phyloP scores from a whole-genome alignment of 2,329 filamentous ascomycete species.

The Ophiosphaerella herpotricha region DNA sequence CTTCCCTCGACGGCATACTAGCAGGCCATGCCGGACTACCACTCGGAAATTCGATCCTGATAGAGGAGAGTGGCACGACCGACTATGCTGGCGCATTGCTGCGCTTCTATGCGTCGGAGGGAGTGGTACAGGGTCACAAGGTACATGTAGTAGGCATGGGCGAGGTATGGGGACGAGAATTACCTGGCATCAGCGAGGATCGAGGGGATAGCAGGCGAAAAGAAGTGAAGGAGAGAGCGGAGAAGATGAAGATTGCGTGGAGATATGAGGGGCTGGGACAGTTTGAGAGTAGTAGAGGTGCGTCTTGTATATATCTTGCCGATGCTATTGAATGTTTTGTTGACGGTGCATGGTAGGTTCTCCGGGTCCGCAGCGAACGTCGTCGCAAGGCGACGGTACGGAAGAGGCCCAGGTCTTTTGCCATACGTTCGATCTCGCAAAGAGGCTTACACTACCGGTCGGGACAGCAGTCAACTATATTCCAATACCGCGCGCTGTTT shows the following conservation, averaged over 20 bases:
- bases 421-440: slow-evolving; percentile 59
- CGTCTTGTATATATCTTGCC: slow-evolving; percentile 38
- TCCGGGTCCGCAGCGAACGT: slow-evolving; percentile 19
- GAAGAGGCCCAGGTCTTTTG: slow-evolving; percentile 52
- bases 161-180: slow-evolving; percentile 78
- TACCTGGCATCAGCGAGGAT: slow-evolving; percentile 71
- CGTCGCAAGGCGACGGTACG: slow-evolving; percentile 52
- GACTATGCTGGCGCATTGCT: slow-evolving; percentile 87
- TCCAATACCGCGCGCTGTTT: slow-evolving; percentile 63
- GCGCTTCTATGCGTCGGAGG: slow-evolving; percentile 90
- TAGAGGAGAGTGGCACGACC: slow-evolving; percentile 90
- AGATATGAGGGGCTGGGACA: slow-evolving; percentile 85
- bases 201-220: slow-evolving; percentile 37
- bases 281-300: slow-evolving; percentile 69
- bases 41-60: slow-evolving; percentile 76
- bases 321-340: slow-evolving; percentile 18
- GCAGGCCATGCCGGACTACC: slow-evolving; percentile 85
- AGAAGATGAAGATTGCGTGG: slow-evolving; percentile 98
- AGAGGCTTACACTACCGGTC: slow-evolving; percentile 51
- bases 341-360: slow-evolving; percentile 26
- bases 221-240: slow-evolving; percentile 41
- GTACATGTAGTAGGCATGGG: slow-evolving; percentile 83
- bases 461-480: slow-evolving; percentile 51
- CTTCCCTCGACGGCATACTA: slow-evolving; percentile 81
- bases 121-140: slow-evolving; percentile 85